Evolutionary conservation across 169 alveolate genomes (phyloP), one percentile per base, ranked within the genome.

Genomic region (Eimeria falciformis): DNA sequence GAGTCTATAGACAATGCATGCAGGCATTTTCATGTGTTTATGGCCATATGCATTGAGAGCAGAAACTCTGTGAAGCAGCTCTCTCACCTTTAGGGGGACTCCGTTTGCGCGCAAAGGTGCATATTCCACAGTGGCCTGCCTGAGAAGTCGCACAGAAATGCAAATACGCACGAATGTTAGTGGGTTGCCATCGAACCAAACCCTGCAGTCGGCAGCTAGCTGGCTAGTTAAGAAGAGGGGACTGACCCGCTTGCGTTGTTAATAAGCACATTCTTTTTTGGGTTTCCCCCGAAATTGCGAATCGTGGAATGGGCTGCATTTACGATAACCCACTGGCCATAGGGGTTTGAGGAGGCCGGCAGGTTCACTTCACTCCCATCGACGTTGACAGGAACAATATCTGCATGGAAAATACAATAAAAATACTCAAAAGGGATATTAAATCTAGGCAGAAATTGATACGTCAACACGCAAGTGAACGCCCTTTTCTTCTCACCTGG

Each of bases 161-260:
- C n/a, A n/a, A n/a, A n/a, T n/a, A n/a, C n/a, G n/a, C n/a, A n/a
- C n/a, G 29, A 5, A 33, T 40, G 7, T 17, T 40, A 33, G 29
- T 40, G 4, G 62, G 14, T 71, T 71, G 56, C 21, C 55, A 25
- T 62, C 45, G n/a, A 62, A 25, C 5, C 5, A 17, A 33, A 62
- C 45, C 40, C 1, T 9, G 2, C 6, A n/a, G 29, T 62, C 37
- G 14, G 45, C 62, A 50, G 14, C 14, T 50, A 50, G 14, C 14
- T 14, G 14, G 62, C 62, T 9, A n/a, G 66, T 18, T 21, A n/a
- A 62, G 37, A n/a, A n/a, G 37, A 18, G 50, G 0, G 27, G 25
- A 47, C 91, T 43, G 29, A 53, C 93, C 93, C 87, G 23, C 33
- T 23, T 0, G 93, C 87, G 53, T 87, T 87, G 66, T 87, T 87